Evolutionary conservation across 345 rosid species (phyloP).

Genomic region (Eucalyptus cloeziana): DNA sequence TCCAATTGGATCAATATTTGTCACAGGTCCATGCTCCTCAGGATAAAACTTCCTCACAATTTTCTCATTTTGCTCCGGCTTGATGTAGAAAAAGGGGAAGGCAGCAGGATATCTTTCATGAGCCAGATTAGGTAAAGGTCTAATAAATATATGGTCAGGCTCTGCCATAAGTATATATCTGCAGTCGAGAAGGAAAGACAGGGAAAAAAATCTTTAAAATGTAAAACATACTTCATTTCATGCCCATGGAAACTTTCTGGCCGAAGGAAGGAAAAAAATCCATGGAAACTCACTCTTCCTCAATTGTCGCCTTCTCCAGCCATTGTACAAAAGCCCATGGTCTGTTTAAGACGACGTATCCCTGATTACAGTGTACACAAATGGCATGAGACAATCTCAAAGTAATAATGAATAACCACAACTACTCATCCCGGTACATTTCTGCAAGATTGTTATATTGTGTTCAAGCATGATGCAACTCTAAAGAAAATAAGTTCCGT

Average conservation of each 20-base stretch:
- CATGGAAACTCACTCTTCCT: slow-evolving; percentile 68
- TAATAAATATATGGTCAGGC: slow-evolving; percentile 38
- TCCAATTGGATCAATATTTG: slow-evolving; percentile 36
- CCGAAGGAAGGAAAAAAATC: neutral
- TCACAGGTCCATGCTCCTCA: slow-evolving; percentile 30
- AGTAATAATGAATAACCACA: neutral
- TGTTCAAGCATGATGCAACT: neutral
- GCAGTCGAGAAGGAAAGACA: neutral
- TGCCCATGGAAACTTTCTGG: neutral
- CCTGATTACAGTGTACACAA: slow-evolving; percentile 27
- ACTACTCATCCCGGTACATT: neutral
- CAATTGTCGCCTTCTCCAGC: slow-evolving; percentile 81
- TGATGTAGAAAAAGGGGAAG: slow-evolving; percentile 39
- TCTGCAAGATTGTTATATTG: neutral
- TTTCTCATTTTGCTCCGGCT: slow-evolving; percentile 23
- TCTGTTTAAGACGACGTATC: slow-evolving; percentile 89
- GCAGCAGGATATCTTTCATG: slow-evolving; percentile 26
- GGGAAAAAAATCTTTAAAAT: neutral
- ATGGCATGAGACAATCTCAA: neutral
- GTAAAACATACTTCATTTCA: neutral
- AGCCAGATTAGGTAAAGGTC: slow-evolving; percentile 40
- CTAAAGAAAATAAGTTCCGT: neutral
- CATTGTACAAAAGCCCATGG: slow-evolving; percentile 99
- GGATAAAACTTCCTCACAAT: slow-evolving; percentile 33
- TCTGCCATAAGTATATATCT: slow-evolving; percentile 45